Conservation (phyloP, 2,329 filamentous ascomycete genomes). For the Thermochaetoides dissita region DNA sequence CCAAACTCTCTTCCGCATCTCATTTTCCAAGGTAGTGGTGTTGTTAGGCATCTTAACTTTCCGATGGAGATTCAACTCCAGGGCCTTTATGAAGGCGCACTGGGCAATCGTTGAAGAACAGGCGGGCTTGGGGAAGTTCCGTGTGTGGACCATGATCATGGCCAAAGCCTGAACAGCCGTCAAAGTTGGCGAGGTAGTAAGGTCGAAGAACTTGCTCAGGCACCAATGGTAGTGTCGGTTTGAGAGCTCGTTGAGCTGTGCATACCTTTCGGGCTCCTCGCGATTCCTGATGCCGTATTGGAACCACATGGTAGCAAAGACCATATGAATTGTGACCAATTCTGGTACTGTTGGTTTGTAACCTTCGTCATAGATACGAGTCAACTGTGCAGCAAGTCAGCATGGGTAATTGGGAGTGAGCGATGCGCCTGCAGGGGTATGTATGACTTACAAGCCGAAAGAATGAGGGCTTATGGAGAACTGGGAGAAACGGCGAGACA, state of each 20-base stretch:
- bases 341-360: constrained; percentile 52
- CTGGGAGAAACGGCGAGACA: constrained; percentile 56
- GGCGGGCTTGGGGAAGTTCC: constrained; percentile 67
- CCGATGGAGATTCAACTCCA: constrained; percentile 64
- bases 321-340: constrained; percentile 60
- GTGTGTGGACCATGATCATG: constrained; percentile 57
- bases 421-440: neutral
- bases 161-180: constrained; percentile 59
- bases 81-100: constrained; percentile 50
- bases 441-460: constrained; percentile 45
- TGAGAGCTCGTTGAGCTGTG: constrained; percentile 47
- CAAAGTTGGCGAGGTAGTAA: constrained; percentile 47
- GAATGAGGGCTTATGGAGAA: constrained; percentile 65
- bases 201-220: constrained; percentile 51
- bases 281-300: constrained; percentile 62
- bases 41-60: constrained; percentile 40
- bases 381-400: constrained; percentile 29
- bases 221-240: constrained; percentile 70
- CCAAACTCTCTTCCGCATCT: constrained; percentile 66
- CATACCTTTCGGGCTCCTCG: constrained; percentile 38
- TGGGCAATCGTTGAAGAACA: constrained; percentile 56
- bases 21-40: constrained; percentile 48
- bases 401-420: neutral
- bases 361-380: constrained; percentile 54
- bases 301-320: constrained; percentile 64